Evolutionary conservation across 257 asterid genomes (phyloP).

Genomic region (Catharanthus roseus): DNA sequence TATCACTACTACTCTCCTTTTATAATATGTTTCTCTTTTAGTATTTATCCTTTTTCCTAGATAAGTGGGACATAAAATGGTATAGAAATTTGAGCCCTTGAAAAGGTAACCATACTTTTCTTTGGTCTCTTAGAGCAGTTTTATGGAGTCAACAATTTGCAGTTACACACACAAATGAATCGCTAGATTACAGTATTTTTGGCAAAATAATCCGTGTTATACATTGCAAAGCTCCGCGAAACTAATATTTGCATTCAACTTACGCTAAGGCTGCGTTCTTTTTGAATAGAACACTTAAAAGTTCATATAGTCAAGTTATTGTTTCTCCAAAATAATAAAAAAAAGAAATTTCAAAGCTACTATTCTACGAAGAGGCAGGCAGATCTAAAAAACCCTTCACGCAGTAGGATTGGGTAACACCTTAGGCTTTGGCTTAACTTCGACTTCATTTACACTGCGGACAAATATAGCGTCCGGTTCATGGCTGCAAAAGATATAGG

Average conservation of each 20-base stretch:
- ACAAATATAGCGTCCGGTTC: constrained; percentile 80
- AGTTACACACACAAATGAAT: background rate
- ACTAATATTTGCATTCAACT: constrained; percentile 10
- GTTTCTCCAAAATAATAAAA: no score
- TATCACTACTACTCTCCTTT: no score
- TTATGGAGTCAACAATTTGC: no score
- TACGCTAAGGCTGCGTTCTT: constrained; percentile 1
- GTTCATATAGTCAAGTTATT: background rate
- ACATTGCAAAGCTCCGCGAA: background rate
- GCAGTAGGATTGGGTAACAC: constrained; percentile 50
- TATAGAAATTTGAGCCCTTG: no score
- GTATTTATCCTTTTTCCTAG: no score
- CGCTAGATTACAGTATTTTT: background rate
- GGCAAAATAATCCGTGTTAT: background rate
- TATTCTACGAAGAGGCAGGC: constrained; percentile 9
- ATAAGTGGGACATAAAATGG: no score
- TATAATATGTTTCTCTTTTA: no score
- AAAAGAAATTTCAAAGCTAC: no score
- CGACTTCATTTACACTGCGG: constrained; percentile 87
- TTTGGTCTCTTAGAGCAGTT: no score
- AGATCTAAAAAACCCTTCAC: constrained; percentile 22
- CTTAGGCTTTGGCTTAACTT: constrained; percentile 91
- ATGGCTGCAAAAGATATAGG: constrained; percentile 49
- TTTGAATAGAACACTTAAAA: background rate
- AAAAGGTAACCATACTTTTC: no score